These are phyloP conservation scores for Nannizziopsis arthrosporioides DNA, from an alignment of 2,329 filamentous ascomycete genomes.

Conservation along the genomic window DNA sequence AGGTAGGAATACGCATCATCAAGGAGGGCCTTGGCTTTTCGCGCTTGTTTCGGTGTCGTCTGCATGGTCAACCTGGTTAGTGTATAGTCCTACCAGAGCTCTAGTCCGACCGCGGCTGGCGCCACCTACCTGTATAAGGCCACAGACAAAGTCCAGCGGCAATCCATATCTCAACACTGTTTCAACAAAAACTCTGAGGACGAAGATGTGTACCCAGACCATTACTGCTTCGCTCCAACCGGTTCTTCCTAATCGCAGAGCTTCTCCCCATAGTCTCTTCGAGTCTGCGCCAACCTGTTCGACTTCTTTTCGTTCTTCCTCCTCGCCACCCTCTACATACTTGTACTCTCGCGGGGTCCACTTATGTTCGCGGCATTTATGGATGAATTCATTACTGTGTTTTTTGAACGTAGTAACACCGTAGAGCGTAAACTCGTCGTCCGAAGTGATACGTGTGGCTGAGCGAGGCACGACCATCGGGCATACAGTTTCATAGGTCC, in stretches of 20 bases:
- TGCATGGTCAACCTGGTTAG: slow-evolving; percentile 28
- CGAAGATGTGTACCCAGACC: slow-evolving; percentile 88
- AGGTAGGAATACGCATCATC: slow-evolving; percentile 83
- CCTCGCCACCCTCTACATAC: slow-evolving; percentile 76
- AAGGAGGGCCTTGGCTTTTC: slow-evolving; percentile 66
- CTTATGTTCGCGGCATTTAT: slow-evolving; percentile 82
- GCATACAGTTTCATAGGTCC: slow-evolving; percentile 74
- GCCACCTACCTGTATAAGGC: slow-evolving; percentile 62
- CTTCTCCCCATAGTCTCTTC: slow-evolving; percentile 85
- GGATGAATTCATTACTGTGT: slow-evolving; percentile 70
- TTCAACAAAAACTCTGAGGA: slow-evolving; percentile 89
- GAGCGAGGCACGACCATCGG: slow-evolving; percentile 93
- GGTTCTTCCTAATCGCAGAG: slow-evolving; percentile 72
- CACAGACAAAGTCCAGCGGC: slow-evolving; percentile 78
- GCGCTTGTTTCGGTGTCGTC: slow-evolving; percentile 70
- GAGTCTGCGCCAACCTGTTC: slow-evolving; percentile 73
- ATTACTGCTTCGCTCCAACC: slow-evolving; percentile 93
- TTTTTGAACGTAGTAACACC: slow-evolving; percentile 92
- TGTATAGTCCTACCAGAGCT: no score
- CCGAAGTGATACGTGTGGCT: slow-evolving; percentile 63
- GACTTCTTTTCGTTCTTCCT: slow-evolving; percentile 79
- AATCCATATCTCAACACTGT: slow-evolving; percentile 93
- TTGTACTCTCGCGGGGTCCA: slow-evolving; percentile 95
- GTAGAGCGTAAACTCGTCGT: slow-evolving; percentile 82
- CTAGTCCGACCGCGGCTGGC: neutral